Evolutionary conservation across 2,329 filamentous ascomycete species (phyloP).

Genomic region (Xylariaceae sp.): DNA sequence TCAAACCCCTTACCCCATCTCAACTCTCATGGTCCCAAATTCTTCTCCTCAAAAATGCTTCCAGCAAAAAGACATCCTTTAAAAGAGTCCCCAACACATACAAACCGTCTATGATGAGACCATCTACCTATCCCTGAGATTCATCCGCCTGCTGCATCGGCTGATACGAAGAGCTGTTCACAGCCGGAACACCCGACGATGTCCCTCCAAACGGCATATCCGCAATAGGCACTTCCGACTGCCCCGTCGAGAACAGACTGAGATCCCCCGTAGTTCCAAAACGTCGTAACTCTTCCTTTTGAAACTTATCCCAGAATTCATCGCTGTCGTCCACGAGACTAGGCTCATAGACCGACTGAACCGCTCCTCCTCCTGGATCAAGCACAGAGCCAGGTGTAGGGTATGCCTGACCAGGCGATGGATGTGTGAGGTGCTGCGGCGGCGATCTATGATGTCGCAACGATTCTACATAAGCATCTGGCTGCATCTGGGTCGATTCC

Average conservation of each 20-base stretch:
- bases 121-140: not conserved
- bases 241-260: constrained; percentile 25
- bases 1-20: not conserved
- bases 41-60: too few species aligned
- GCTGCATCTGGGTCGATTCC: constrained; percentile 10
- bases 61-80: not conserved
- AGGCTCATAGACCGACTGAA: constrained; percentile 15
- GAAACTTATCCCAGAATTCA: constrained; percentile 22
- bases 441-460: constrained; percentile 19
- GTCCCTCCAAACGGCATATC: constrained; percentile 25
- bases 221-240: constrained; percentile 18
- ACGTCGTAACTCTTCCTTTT: constrained; percentile 21
- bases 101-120: not conserved
- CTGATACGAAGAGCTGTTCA: constrained; percentile 18
- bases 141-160: constrained; percentile 17
- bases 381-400: constrained; percentile 17
- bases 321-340: constrained; percentile 12
- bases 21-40: not conserved
- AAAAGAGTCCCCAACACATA: not conserved
- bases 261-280: constrained; percentile 27
- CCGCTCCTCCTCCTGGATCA: constrained; percentile 8
- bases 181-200: constrained; percentile 14
- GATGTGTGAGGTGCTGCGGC: constrained; percentile 4
- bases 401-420: constrained; percentile 15
- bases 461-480: constrained; percentile 21